Percentiles rank a stretch among this genome's conserved stretches.
These are phyloP conservation scores for Metahyphopichia silvanorum DNA, from an alignment of 805 yeast species.

Conservation along the genomic window DNA sequence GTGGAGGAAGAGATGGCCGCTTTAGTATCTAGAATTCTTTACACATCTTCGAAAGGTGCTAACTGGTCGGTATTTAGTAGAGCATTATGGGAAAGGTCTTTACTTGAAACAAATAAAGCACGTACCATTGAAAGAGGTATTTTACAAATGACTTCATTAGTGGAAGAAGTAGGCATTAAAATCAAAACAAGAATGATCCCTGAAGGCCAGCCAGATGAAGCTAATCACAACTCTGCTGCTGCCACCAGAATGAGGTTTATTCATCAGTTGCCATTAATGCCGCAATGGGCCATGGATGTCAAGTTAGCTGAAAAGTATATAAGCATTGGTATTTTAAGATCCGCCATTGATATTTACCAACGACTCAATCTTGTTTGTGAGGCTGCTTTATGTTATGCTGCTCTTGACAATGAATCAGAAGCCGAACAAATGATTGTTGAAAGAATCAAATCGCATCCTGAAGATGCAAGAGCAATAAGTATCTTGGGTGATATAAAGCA, in stretches of 20 bases:
- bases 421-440: slow-evolving; percentile 60
- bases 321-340: slow-evolving; percentile 77
- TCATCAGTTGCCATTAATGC: slow-evolving; percentile 71
- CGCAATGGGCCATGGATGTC: slow-evolving; percentile 83
- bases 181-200: slow-evolving; percentile 55
- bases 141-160: slow-evolving; percentile 86
- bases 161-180: slow-evolving; percentile 79
- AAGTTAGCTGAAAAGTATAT: slow-evolving; percentile 81
- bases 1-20: slow-evolving; percentile 84
- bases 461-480: slow-evolving; percentile 79
- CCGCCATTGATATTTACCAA: slow-evolving; percentile 87
- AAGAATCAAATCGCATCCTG: slow-evolving; percentile 55
- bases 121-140: slow-evolving; percentile 93
- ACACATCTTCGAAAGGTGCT: slow-evolving; percentile 42
- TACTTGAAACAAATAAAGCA: slow-evolving; percentile 74
- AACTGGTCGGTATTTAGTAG: slow-evolving; percentile 80
- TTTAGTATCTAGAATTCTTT: slow-evolving; percentile 66
- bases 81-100: slow-evolving; percentile 86
- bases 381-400: slow-evolving; percentile 86
- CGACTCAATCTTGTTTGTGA: slow-evolving; percentile 74
- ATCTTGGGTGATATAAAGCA: slow-evolving; percentile 82
- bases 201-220: slow-evolving; percentile 31
- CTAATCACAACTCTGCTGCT: slow-evolving; percentile 28
- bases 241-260: slow-evolving; percentile 62
- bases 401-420: slow-evolving; percentile 67